Evolutionary conservation across 306 rosid species (phyloP).

Genomic region (Vigna trinervia): DNA sequence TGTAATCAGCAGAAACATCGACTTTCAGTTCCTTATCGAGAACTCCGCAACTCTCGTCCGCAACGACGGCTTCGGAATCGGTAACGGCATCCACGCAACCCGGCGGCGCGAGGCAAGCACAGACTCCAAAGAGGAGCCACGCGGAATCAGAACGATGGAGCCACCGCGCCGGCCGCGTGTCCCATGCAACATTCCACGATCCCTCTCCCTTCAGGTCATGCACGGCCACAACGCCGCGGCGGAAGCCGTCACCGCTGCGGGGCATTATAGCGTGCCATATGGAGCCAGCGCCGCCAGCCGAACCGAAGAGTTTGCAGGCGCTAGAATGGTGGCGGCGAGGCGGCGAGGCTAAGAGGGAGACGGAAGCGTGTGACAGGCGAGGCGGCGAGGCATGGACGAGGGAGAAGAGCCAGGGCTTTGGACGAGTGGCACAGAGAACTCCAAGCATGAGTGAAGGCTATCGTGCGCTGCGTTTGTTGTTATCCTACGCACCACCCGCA

Average conservation of each 20-base stretch:
- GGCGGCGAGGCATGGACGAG: constrained; percentile 57
- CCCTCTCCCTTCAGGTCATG: constrained; percentile 81
- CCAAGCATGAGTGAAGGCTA: constrained; percentile 48
- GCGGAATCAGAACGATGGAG: constrained; percentile 88
- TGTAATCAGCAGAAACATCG: constrained; percentile 62
- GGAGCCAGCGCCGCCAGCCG: constrained; percentile 68
- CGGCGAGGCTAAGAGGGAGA: background rate
- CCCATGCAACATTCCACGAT: constrained; percentile 94
- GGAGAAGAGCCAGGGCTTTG: constrained; percentile 48
- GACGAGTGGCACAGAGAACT: constrained; percentile 49
- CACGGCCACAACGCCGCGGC: constrained; percentile 48
- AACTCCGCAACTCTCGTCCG: background rate
- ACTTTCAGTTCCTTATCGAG: constrained; percentile 25
- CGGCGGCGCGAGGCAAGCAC: constrained; percentile 79
- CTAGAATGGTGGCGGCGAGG: constrained; percentile 67
- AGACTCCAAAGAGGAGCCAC: constrained; percentile 91
- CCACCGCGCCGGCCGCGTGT: constrained; percentile 95
- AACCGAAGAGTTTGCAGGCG: constrained; percentile 54
- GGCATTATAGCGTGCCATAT: constrained; percentile 92
- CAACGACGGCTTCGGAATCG: constrained; percentile 13
- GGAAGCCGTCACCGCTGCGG: constrained; percentile 38
- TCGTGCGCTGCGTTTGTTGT: constrained; percentile 34
- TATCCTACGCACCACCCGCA: constrained; percentile 44
- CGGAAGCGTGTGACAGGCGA: constrained; percentile 45
- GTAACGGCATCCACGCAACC: background rate